A percentile compares a stretch with the other conserved stretches of the same genome.
Evolutionary conservation across 2,329 filamentous ascomycete species (phyloP).

Genomic region (Xylaria multiplex): DNA sequence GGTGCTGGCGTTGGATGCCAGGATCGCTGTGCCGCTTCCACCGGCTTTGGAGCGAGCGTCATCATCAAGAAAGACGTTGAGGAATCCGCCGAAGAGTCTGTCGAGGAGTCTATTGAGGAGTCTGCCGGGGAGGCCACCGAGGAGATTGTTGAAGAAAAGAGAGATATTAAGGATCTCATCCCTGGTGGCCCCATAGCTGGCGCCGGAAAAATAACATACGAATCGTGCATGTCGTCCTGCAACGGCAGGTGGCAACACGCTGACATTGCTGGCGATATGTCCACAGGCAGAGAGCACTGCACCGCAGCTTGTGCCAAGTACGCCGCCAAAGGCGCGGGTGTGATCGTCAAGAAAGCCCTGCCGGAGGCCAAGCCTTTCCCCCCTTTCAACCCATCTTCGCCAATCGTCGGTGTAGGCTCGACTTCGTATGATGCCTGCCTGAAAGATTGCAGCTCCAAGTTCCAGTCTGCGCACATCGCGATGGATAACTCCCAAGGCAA

Average conservation of each 20-base stretch:
- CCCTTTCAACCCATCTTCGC: too few species aligned
- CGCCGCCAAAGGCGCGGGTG: neutral
- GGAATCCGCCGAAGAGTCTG: too few species aligned
- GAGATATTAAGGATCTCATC: too few species aligned
- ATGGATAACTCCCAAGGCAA: constrained; percentile 9
- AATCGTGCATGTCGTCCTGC: constrained; percentile 24
- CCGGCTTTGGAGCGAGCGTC: neutral
- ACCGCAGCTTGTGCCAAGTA: constrained; percentile 2
- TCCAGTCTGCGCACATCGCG: constrained; percentile 16
- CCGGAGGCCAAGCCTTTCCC: too few species aligned
- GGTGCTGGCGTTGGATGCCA: neutral
- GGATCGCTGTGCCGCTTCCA: neutral
- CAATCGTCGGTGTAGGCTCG: too few species aligned
- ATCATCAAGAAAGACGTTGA: too few species aligned
- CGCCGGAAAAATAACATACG: constrained; percentile 5
- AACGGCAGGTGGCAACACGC: constrained; percentile 12
- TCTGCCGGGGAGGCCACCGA: too few species aligned
- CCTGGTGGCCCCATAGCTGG: too few species aligned
- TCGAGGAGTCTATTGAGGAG: too few species aligned
- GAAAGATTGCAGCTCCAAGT: constrained; percentile 1
- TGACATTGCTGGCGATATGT: constrained; percentile 15
- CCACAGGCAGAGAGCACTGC: constrained; percentile 18
- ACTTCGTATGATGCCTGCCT: constrained; percentile 29
- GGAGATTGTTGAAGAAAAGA: too few species aligned
- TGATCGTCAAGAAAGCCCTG: neutral